Evolutionary conservation across 106 monocot species (phyloP).

Genomic region (Allium sativum): DNA sequence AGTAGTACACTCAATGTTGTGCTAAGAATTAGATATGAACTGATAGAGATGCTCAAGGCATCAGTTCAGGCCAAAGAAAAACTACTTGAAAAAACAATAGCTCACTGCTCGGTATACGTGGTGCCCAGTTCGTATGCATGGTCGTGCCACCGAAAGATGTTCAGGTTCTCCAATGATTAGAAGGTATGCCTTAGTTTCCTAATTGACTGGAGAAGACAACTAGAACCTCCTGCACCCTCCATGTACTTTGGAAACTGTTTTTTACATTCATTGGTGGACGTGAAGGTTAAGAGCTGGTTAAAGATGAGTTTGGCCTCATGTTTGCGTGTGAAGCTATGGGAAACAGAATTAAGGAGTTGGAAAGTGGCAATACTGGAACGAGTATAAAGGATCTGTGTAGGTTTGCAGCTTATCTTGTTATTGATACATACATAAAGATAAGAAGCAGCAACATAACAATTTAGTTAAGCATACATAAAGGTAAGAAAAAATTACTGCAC

Average conservation of each 20-base stretch:
- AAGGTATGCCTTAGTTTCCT: neutral
- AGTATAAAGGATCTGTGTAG: neutral
- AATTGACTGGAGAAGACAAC: neutral
- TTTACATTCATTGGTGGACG: neutral
- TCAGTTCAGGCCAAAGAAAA: neutral
- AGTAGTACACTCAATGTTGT: neutral
- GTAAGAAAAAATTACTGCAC: no score
- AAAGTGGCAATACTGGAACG: neutral
- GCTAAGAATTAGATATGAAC: neutral
- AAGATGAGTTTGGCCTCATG: neutral
- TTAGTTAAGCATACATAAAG: no score
- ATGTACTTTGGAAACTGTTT: constrained; percentile 35
- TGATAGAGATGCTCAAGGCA: neutral
- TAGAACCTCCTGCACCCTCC: constrained; percentile 11
- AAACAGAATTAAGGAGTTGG: neutral
- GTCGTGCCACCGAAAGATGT: constrained; percentile 4
- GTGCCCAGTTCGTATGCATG: constrained; percentile 22
- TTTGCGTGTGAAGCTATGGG: neutral
- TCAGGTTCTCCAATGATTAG: neutral
- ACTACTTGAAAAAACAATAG: neutral
- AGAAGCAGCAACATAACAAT: no score
- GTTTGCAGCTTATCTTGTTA: neutral
- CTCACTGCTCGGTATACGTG: constrained; percentile 16
- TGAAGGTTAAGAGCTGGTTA: constrained; percentile 4
- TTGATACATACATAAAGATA: no score